Conservation (phyloP, 768 basidiomycete genomes). For the Rhodotorula graminis region DNA sequence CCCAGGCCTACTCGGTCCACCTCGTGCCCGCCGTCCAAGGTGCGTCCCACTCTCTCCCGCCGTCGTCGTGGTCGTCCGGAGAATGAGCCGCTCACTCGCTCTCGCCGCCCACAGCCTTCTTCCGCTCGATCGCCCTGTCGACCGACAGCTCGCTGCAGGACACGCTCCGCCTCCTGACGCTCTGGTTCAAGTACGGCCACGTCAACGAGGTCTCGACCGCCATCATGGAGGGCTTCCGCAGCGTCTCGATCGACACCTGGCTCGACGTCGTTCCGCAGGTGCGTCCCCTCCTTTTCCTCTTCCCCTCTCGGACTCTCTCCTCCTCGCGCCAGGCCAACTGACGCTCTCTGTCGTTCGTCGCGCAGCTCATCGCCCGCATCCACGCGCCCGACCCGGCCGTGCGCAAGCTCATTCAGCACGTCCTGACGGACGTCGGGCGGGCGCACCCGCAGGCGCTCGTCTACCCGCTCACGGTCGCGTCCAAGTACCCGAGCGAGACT, state of each 20-base stretch:
- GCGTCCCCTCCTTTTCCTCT: slow-evolving; percentile 6
- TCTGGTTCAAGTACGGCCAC: slow-evolving; percentile 97
- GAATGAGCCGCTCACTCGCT: no score
- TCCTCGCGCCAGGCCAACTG: not conserved
- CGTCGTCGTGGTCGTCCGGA: no score
- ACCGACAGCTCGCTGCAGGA: slow-evolving; percentile 91
- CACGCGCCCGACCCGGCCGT: slow-evolving; percentile 87
- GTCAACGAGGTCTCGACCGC: slow-evolving; percentile 84
- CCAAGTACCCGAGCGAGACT: slow-evolving; percentile 80
- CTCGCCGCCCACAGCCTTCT: slow-evolving; percentile 54
- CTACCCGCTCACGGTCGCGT: slow-evolving; percentile 87
- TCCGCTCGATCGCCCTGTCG: slow-evolving; percentile 84
- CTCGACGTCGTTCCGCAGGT: slow-evolving; percentile 98
- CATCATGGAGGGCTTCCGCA: slow-evolving; percentile 77
- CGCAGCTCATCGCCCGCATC: slow-evolving; percentile 92
- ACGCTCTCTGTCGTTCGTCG: slow-evolving; percentile 2
- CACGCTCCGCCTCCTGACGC: slow-evolving; percentile 79
- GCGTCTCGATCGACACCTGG: slow-evolving; percentile 95
- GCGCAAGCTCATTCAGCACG: slow-evolving; percentile 76
- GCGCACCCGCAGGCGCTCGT: slow-evolving; percentile 96
- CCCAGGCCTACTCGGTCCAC: slow-evolving; percentile 66
- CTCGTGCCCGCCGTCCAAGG: slow-evolving; percentile 91
- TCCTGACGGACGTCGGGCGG: slow-evolving; percentile 87
- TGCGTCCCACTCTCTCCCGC: slow-evolving; percentile 43
- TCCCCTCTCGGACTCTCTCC: not conserved